phyloP scores from a whole-genome alignment of 352 stramenopile species.

The Aphanomyces stellatus region DNA sequence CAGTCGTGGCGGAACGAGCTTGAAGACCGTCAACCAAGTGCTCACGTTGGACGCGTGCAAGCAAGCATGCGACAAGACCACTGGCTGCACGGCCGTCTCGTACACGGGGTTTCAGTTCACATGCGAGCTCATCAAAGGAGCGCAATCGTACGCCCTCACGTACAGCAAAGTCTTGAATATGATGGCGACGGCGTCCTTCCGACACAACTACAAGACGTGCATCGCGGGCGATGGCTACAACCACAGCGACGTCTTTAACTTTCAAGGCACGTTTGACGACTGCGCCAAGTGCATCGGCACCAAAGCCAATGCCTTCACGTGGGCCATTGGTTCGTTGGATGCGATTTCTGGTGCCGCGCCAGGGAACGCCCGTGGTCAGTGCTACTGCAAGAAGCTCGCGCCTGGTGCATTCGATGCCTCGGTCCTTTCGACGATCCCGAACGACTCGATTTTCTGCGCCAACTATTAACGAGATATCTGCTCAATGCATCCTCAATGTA shows the following conservation, averaged over 20 bases:
- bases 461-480: background rate
- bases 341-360: background rate
- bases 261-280: slow-evolving; percentile 2
- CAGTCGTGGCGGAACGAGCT: background rate
- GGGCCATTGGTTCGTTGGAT: background rate
- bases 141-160: background rate
- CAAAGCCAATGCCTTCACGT: slow-evolving; percentile 12
- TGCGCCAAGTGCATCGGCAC: slow-evolving; percentile 10
- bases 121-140: background rate
- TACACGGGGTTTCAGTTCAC: background rate
- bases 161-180: background rate
- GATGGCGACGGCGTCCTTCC: background rate
- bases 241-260: background rate
- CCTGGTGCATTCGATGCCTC: background rate
- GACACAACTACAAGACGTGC: background rate
- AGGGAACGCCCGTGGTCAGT: background rate
- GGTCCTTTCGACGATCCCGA: background rate
- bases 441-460: background rate
- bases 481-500: no score
- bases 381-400: slow-evolving; percentile 12
- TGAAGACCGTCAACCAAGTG: background rate
- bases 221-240: background rate
- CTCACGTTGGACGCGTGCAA: background rate
- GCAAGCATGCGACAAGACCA: background rate
- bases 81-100: background rate